Evolutionary conservation across 805 yeast genomes (phyloP), one percentile per base, ranked within the genome.

Genomic region (Lachancea quebecensis): DNA sequence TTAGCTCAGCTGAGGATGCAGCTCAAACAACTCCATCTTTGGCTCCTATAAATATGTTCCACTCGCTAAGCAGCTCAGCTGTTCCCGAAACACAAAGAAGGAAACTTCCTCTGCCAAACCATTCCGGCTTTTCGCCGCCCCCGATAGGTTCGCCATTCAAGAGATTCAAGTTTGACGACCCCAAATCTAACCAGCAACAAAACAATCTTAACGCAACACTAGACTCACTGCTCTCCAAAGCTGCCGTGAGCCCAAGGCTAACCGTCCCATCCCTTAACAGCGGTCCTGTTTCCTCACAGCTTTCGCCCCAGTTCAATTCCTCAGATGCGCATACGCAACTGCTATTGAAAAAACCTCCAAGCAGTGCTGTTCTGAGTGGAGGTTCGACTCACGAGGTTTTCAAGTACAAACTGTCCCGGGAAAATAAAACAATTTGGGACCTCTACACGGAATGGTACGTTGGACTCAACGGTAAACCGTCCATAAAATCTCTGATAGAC

Each of bases 341-440:
- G 14, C 15, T 32, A 11, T n/a, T 14, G 16, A 41, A 30, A 31
- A 38, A 31, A 16, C 17, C 38, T 16, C 29, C 42, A 10, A 11
- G 34, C 6, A 35, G 35, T 10, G 39, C 49, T 35, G 18, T 49
- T 16, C 62, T 62, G 10, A 59, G 60, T 39, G 46, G 42, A 5
- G 17, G 38, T 33, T 10, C 38, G 12, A n/a, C 38, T 8, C 38
- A 38, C 18, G 54, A 54, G 18, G 55, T 52, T 32, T 59, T 65
- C 42, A 65, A 65, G 38, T 65, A 65, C 42, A 65, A 64, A 46
- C 49, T 65, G 6, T 65, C 65, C 14, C 55, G 69, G 37, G 68
- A 63, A n/a, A 65, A 65, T 44, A 65, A 63, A 42, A 62, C 68
- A 1, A 57, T 65, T 1, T 62, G 66, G 67, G 69, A 65, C 47